Evolutionary conservation across 2,329 filamentous ascomycete genomes (phyloP).

Genomic region (Clonostachys solani): DNA sequence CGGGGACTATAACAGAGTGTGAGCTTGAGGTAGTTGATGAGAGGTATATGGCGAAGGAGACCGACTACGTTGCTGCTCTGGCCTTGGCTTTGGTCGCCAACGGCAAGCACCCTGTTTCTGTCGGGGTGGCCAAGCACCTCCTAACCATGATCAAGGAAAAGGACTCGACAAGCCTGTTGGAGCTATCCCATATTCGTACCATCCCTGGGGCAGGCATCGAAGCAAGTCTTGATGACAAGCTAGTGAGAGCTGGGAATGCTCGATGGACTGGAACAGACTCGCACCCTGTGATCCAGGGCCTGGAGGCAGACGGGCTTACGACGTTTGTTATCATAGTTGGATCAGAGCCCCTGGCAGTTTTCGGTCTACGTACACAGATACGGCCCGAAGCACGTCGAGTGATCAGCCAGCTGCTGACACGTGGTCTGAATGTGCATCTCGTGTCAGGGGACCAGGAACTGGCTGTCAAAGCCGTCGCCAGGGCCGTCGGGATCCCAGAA

Average conservation of each 20-base stretch:
- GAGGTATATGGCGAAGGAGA: background rate
- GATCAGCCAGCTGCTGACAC: constrained; percentile 36
- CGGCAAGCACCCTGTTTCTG: constrained; percentile 46
- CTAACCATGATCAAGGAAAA: constrained; percentile 2
- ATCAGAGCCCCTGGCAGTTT: constrained; percentile 33
- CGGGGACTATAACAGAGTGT: constrained; percentile 67
- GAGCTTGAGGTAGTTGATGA: constrained; percentile 34
- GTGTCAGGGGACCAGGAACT: constrained; percentile 51
- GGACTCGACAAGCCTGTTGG: constrained; percentile 1
- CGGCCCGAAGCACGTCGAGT: constrained; percentile 33
- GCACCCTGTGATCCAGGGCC: constrained; percentile 9
- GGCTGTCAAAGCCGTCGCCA: constrained; percentile 39
- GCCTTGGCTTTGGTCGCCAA: constrained; percentile 20
- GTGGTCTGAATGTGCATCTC: constrained; percentile 46
- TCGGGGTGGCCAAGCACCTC: constrained; percentile 36
- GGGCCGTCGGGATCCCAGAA: constrained; percentile 22
- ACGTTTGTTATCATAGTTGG: constrained; percentile 17
- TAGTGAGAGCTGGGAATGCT: constrained; percentile 38
- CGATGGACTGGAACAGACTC: constrained; percentile 29
- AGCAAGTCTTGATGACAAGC: constrained; percentile 19
- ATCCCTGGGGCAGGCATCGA: constrained; percentile 33
- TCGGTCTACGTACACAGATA: constrained; percentile 36
- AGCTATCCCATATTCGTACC: constrained; percentile 19
- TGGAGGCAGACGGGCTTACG: constrained; percentile 14
- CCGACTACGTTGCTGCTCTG: constrained; percentile 1